A percentile compares a stretch with the other conserved stretches of the same genome.
phyloP scores from a whole-genome alignment of 2,329 filamentous ascomycete species.

The Cladosporium sp. region DNA sequence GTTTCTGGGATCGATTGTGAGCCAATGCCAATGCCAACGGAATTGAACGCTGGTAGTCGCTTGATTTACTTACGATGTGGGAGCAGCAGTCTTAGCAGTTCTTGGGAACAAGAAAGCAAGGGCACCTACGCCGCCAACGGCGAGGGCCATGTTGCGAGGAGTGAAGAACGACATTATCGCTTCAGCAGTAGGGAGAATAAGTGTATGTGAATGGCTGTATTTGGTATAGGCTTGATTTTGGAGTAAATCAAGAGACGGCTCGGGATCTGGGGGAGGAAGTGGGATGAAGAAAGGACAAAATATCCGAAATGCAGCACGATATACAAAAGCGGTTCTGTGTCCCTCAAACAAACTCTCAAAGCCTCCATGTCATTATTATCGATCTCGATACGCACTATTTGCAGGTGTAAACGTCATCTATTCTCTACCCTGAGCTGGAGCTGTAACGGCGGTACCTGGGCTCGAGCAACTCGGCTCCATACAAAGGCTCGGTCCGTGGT shows the following conservation, averaged over 20 bases:
- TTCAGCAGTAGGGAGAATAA: no score
- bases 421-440: no score
- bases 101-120: conserved; percentile 23
- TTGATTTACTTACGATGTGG: background rate
- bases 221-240: no score
- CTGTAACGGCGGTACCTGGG: no score
- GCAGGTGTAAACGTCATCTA: background rate
- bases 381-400: background rate
- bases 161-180: conserved; percentile 21
- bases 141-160: conserved; percentile 29
- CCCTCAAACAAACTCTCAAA: no score
- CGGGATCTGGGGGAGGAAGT: no score
- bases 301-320: no score
- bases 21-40: no score
- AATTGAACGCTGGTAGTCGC: background rate
- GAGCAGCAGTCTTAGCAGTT: conserved; percentile 13
- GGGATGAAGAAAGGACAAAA: no score
- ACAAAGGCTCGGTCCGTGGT: background rate
- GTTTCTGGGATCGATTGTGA: conserved; percentile 19
- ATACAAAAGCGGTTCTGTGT: no score
- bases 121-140: conserved; percentile 23
- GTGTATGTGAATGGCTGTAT: no score
- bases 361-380: background rate
- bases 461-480: background rate
- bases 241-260: no score